Conservation (phyloP, 2,329 filamentous ascomycete genomes). For the Emmonsiellopsis sp. region DNA sequence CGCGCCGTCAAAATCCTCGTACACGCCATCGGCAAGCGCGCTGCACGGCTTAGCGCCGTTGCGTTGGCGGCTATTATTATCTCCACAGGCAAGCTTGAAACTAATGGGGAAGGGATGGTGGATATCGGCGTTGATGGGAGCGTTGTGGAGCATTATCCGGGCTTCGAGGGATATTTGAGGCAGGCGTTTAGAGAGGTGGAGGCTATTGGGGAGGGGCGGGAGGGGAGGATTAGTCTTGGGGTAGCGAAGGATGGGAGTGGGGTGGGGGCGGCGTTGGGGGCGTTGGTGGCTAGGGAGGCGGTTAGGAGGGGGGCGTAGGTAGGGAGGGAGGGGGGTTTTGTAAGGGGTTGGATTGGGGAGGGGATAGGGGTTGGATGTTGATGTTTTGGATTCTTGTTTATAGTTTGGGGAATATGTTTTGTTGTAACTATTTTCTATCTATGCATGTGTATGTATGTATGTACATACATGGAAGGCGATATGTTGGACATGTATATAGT, state of each 20-base stretch:
- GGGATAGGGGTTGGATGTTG: no score
- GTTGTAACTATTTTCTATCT: not conserved
- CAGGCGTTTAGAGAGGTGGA: conserved; percentile 69
- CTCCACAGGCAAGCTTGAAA: conserved; percentile 62
- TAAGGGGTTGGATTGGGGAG: no score
- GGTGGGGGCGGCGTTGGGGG: conserved; percentile 91
- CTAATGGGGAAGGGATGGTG: conserved; percentile 61
- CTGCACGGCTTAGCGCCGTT: conserved; percentile 78
- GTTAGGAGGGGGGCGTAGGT: not conserved
- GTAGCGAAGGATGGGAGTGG: conserved; percentile 95
- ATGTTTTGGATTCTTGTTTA: not conserved
- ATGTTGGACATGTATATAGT: no score
- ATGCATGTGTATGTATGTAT: not conserved
- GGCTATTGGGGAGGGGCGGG: conserved; percentile 68
- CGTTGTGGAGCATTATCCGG: conserved; percentile 90
- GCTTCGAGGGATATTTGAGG: conserved; percentile 79
- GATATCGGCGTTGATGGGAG: conserved; percentile 94
- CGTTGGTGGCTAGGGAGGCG: conserved; percentile 67
- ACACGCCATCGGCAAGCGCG: conserved; percentile 75
- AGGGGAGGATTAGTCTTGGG: conserved; percentile 82
- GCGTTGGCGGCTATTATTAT: conserved; percentile 79
- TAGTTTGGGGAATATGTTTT: not conserved
- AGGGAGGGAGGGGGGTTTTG: no score
- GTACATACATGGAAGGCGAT: no score
- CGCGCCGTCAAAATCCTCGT: conserved; percentile 78